Base-by-base conservation (phyloP, 1,139 yeast species). In the Yamadazyma buinensis region DNA sequence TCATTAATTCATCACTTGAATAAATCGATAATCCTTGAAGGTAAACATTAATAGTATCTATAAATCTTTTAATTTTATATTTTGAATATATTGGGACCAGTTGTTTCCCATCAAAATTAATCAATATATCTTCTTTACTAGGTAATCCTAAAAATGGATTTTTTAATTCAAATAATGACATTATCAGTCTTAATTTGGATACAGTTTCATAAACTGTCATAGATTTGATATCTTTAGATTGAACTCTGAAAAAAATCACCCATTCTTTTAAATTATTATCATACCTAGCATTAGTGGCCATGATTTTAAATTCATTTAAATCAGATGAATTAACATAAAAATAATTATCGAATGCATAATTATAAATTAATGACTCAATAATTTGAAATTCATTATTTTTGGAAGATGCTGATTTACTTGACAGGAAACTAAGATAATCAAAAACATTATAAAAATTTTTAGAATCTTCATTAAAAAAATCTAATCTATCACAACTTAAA, bases 21-120 rank as follows among this genome's bases (percentile, higher is more conserved):
- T 62, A 66, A 26, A 45, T 48, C 3, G 58, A 47, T 22, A 78
- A 44, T 10, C 67, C 55, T 24, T 64, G 58, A 17, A 80, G 54
- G 34, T 75, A 65, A 7, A 65, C 46, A 39, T 78, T 80, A 32
- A 80, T 49, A 26, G 61, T 59, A 25, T 68, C 70, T 30, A 77
- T 62, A 22, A 76, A 52, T 26, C 75, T 64, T 40, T 79, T 77
- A 19, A 73, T 55, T 18, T 68, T 54, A 39, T 44, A 62, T 46
- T 58, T 70, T 40, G 54, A 58, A 43, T 56, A 64, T 39, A 47
- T 48, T 8, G 59, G 72, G 20, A 57, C 57, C 11, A 67, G 52
- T 15, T 55, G 51, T 14, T 45, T 50, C 3, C 51, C 51, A 20
- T 47, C 61, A 42, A 46, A 72, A 53, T 56, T 74, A 30, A 50